Evolutionary conservation across 495 filamentous ascomycete species (phyloP).

Genomic region (Podospora pseudoanserina): DNA sequence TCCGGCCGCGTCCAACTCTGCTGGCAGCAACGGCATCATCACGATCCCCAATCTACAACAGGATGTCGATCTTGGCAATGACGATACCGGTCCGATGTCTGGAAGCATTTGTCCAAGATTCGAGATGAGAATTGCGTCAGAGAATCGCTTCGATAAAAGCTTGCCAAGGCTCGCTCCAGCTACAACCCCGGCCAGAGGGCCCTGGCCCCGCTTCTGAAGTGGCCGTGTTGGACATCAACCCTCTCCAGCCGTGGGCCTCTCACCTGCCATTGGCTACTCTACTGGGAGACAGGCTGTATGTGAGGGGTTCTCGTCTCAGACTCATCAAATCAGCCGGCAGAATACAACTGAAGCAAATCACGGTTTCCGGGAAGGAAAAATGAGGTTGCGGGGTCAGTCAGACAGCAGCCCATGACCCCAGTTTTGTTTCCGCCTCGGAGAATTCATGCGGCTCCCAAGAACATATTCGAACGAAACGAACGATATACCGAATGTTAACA

Average conservation of each 20-base stretch:
- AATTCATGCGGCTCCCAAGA: slow-evolving; percentile 7
- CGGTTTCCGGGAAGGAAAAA: background rate
- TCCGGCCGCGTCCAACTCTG: background rate
- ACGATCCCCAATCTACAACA: background rate
- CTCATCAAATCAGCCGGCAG: background rate
- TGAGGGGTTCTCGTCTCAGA: slow-evolving; percentile 1
- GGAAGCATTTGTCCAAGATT: slow-evolving; percentile 12
- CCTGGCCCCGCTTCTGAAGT: background rate
- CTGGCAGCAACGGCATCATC: background rate
- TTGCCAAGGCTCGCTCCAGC: slow-evolving; percentile 7
- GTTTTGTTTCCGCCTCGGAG: background rate
- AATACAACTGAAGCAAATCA: background rate
- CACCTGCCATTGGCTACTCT: slow-evolving; percentile 5
- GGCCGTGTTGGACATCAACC: slow-evolving; percentile 3
- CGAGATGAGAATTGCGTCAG: slow-evolving; percentile 21
- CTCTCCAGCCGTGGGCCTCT: slow-evolving; percentile 5
- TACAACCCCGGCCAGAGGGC: background rate
- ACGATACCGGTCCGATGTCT: background rate
- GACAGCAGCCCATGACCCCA: background rate
- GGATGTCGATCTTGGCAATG: background rate
- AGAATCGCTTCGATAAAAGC: slow-evolving; percentile 6
- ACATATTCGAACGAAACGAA: background rate
- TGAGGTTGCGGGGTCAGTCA: background rate
- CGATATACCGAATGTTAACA: slow-evolving; percentile 6
- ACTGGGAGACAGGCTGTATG: background rate